Conservation (phyloP, 805 yeast genomes). For the Suhomyces vadensis region DNA sequence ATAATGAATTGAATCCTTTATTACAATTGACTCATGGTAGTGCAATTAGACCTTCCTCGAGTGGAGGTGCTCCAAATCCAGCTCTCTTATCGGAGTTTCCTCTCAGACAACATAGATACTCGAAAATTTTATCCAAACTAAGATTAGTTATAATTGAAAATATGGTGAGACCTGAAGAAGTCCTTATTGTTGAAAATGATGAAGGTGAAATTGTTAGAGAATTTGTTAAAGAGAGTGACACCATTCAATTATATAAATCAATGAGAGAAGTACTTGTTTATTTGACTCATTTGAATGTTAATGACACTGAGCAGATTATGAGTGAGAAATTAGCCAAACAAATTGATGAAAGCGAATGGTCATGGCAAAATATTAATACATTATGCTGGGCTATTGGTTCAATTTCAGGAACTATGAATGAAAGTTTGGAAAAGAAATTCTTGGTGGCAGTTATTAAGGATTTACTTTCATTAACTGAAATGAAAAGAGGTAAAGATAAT, state of each 20-base stretch:
- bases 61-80: constrained; percentile 87
- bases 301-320: constrained; percentile 93
- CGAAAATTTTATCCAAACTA: constrained; percentile 74
- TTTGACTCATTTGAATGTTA: constrained; percentile 91
- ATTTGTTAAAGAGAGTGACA: constrained; percentile 94
- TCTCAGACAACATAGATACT: constrained; percentile 81
- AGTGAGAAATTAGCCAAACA: constrained; percentile 87
- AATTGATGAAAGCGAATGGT: constrained; percentile 97
- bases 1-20: constrained; percentile 70
- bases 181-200: constrained; percentile 92
- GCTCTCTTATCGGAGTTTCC: constrained; percentile 73
- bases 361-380: constrained; percentile 97
- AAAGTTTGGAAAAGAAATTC: constrained; percentile 93
- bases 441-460: constrained; percentile 92
- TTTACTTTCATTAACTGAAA: constrained; percentile 85
- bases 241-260: constrained; percentile 90
- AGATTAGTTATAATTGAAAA: constrained; percentile 93
- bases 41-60: constrained; percentile 38
- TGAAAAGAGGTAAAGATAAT: constrained; percentile 96
- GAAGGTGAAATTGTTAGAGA: constrained; percentile 99
- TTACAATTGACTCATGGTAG: constrained; percentile 59
- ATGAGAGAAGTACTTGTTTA: constrained; percentile 95
- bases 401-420: constrained; percentile 97
- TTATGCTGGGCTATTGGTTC: constrained; percentile 99
- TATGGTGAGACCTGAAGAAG: constrained; percentile 99